These are phyloP conservation scores for Lasiodiplodia hormozganensis DNA, from an alignment of 2,329 filamentous ascomycete species.

Conservation along the genomic window DNA sequence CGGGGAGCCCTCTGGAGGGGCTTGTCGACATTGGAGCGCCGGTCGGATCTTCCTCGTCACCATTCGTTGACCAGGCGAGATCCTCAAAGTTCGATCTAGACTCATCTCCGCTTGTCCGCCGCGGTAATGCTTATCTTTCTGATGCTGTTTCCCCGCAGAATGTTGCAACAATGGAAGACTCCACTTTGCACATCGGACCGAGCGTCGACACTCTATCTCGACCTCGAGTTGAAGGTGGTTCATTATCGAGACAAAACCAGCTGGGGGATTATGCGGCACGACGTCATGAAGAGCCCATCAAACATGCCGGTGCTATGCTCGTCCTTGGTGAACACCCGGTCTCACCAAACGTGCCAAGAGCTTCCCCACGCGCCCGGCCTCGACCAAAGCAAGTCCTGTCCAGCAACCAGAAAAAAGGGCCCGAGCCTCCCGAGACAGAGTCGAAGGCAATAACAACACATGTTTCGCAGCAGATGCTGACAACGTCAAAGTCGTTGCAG, in stretches of 20 bases:
- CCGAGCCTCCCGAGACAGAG: slow-evolving; percentile 48
- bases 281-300: background rate
- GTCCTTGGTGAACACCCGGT: background rate
- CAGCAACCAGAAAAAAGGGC: slow-evolving; percentile 52
- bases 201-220: background rate
- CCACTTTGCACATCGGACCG: background rate
- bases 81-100: background rate
- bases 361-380: background rate
- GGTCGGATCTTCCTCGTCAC: background rate
- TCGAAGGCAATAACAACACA: slow-evolving; percentile 51
- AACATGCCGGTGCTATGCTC: background rate
- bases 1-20: background rate
- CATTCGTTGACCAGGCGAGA: background rate
- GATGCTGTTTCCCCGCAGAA: background rate
- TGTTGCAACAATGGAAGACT: background rate
- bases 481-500: background rate
- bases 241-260: background rate
- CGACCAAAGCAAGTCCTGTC: slow-evolving; percentile 38
- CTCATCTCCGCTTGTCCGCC: background rate
- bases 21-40: background rate
- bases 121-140: background rate
- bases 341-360: background rate
- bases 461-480: slow-evolving; percentile 33
- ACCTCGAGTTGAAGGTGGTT: background rate
- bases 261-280: background rate